Evolutionary conservation across 305 asterid genomes (phyloP).

Genomic region (Euphrasia arctica): DNA sequence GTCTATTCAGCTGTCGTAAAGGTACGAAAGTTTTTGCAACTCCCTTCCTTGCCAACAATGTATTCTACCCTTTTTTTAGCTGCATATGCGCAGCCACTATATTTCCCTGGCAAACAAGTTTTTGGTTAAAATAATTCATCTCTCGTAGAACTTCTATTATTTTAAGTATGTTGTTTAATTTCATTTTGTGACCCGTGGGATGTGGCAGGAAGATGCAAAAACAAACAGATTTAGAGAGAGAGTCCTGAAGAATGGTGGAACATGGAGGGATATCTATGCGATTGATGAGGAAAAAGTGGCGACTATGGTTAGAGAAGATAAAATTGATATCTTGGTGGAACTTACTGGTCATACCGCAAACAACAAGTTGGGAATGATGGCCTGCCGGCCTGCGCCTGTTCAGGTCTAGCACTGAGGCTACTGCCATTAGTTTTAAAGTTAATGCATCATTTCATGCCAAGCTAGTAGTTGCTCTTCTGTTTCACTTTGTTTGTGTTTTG

Average conservation of each 20-base stretch:
- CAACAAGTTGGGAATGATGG: slow-evolving; percentile 98
- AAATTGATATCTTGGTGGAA: slow-evolving; percentile 94
- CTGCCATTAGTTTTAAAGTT: slow-evolving; percentile 5
- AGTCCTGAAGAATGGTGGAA: slow-evolving; percentile 86
- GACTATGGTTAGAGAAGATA: slow-evolving; percentile 88
- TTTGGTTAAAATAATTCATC: too few species aligned
- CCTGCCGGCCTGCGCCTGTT: slow-evolving; percentile 99
- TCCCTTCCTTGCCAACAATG: slow-evolving; percentile 17
- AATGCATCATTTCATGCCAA: slow-evolving; percentile 11
- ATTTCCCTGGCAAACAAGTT: slow-evolving; percentile 14
- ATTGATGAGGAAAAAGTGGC: slow-evolving; percentile 95
- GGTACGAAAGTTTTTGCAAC: slow-evolving; percentile 42
- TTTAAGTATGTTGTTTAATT: too few species aligned
- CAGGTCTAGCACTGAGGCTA: slow-evolving; percentile 65
- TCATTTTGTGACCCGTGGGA: too few species aligned
- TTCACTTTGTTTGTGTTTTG: slow-evolving; percentile 12
- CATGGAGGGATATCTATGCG: slow-evolving; percentile 92
- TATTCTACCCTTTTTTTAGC: slow-evolving; percentile 20
- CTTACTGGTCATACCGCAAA: slow-evolving; percentile 99
- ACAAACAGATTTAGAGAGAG: slow-evolving; percentile 83
- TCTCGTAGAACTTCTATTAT: too few species aligned
- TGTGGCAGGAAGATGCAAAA: slow-evolving; percentile 98
- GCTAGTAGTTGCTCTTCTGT: slow-evolving; percentile 8
- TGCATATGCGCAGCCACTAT: slow-evolving; percentile 9
- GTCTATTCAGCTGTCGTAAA: slow-evolving; percentile 96